Evolutionary conservation across 2,329 filamentous ascomycete species (phyloP).

Genomic region (Neofusicoccum parvum): DNA sequence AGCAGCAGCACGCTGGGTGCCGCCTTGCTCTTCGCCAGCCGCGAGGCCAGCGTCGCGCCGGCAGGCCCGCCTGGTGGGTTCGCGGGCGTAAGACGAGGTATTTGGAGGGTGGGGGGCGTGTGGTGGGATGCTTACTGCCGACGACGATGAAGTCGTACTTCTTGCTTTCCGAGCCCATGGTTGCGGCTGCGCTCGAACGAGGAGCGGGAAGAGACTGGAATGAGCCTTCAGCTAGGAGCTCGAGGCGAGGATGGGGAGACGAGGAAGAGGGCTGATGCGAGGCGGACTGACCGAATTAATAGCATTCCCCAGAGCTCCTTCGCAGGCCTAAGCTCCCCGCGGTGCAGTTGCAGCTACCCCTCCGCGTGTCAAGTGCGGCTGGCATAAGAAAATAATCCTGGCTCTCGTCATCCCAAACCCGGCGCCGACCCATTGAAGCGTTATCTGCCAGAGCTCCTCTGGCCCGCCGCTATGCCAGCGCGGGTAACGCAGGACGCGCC

Average conservation of each 20-base stretch:
- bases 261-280: background rate
- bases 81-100: background rate
- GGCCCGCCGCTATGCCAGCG: background rate
- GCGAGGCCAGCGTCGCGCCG: slow-evolving; percentile 58
- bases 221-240: background rate
- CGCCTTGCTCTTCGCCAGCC: slow-evolving; percentile 51
- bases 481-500: background rate
- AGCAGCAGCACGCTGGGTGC: slow-evolving; percentile 60
- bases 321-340: background rate
- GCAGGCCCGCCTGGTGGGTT: slow-evolving; percentile 57
- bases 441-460: background rate
- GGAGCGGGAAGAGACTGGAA: background rate
- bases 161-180: background rate
- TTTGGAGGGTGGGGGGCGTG: background rate
- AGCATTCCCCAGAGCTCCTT: background rate
- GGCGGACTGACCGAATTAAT: background rate
- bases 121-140: slow-evolving; percentile 35
- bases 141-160: slow-evolving; percentile 45
- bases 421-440: too few species aligned
- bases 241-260: background rate
- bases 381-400: background rate
- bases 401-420: background rate
- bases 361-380: background rate
- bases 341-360: background rate
- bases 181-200: background rate